Evolutionary conservation across 177 flowering plant species (phyloP), one percentile per base, ranked within the genome.

Genomic region (Vitis hybrid): DNA sequence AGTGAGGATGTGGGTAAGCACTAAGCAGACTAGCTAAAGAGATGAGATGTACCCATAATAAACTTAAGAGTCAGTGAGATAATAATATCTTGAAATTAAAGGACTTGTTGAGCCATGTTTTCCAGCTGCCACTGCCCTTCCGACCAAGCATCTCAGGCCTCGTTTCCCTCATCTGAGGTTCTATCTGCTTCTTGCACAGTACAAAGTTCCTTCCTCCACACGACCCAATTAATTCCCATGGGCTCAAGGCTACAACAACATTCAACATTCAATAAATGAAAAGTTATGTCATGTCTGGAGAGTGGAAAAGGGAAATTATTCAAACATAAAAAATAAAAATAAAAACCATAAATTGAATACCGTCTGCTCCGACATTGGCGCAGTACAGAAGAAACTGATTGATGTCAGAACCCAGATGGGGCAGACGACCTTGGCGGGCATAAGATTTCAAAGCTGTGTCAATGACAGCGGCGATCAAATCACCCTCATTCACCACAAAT

Each of bases 61-160:
- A 40, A 40, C 7, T 40, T 40, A 7, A 27, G 30, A 27, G 30
- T 27, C 9, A 40, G 0, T 40, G 8, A 40, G 9, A 40, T 40
- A 84, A 40, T 40, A 84, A 58, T 24, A 81, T 66, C 74, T 84
- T 80, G 69, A 77, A 78, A 65, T 32, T 62, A 13, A 86, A 72
- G 48, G 87, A 81, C 66, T 82, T 86, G 60, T 84, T 82, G 55
- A 90, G 70, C 90, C 90, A 90, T 6, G 85, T 72, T 67, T 83
- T 85, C 90, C 89, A 90, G 19, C 83, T 74, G 0, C 86, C 79
- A 64, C 69, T 58, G 18, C 82, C 74, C 72, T 79, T 78, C 8
- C 62, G 72, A 4, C 56, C 21, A 17, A 62, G 62, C 30, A 69
- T 68, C 67, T 59, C 63, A 6, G 69, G 11, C 64, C 75, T 69